Conservation (phyloP, 805 yeast species). For the Ogataea paraovalis region DNA sequence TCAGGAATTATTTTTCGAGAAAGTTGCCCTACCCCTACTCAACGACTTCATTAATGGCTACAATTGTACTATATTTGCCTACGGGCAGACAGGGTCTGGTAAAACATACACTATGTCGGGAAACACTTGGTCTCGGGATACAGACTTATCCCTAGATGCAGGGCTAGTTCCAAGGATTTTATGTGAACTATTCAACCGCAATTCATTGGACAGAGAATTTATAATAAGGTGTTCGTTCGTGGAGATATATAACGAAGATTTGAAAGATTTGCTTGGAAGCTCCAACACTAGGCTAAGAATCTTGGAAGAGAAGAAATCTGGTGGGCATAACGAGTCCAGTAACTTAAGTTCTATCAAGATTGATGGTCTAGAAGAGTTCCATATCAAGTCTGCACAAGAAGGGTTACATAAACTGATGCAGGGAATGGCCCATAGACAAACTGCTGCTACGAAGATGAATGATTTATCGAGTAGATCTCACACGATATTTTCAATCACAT, state of each 20-base stretch:
- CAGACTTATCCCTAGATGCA: conserved; percentile 28
- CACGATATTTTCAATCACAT: conserved; percentile 63
- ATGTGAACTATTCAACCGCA: conserved; percentile 34
- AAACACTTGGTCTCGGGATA: conserved; percentile 26
- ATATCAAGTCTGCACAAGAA: conserved; percentile 48
- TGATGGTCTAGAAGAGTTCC: conserved; percentile 62
- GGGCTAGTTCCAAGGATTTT: conserved; percentile 53
- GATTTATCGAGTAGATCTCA: conserved; percentile 74
- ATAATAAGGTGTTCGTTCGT: conserved; percentile 49
- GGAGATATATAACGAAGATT: conserved; percentile 45
- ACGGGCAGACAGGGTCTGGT: conserved; percentile 63
- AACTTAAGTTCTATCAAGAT: conserved; percentile 38
- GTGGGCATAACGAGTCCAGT: conserved; percentile 6
- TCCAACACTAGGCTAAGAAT: conserved; percentile 34
- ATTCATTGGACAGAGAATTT: conserved; percentile 26
- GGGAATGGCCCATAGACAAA: conserved; percentile 58
- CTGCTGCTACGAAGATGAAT: conserved; percentile 71
- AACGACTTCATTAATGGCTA: conserved; percentile 47
- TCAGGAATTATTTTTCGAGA: conserved; percentile 41
- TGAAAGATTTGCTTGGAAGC: conserved; percentile 43
- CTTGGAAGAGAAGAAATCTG: conserved; percentile 31
- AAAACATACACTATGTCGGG: conserved; percentile 63
- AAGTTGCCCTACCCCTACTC: conserved; percentile 45
- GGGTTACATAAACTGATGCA: conserved; percentile 53
- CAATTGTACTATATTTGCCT: conserved; percentile 54